phyloP scores from a whole-genome alignment of 2,329 filamentous ascomycete genomes.

The Colletotrichum sp. region DNA sequence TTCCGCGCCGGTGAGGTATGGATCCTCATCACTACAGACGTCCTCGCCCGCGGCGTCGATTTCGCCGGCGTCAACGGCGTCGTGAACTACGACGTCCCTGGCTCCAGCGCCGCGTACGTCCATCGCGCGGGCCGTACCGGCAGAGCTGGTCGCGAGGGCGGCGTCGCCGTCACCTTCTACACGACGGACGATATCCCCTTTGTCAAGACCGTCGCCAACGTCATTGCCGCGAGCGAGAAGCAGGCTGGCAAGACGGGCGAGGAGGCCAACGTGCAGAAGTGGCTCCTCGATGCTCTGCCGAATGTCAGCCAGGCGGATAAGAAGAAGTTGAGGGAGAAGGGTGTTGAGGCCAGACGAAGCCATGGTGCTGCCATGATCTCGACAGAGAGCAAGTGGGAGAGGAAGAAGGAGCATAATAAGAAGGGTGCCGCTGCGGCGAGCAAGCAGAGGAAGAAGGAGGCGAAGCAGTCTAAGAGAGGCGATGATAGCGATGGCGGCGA shows the following conservation, averaged over 20 bases:
- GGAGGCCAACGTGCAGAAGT: slow-evolving; percentile 73
- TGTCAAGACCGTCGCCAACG: slow-evolving; percentile 90
- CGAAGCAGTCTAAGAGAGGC: slow-evolving; percentile 25
- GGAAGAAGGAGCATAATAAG: slow-evolving; percentile 70
- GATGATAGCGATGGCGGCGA: slow-evolving; percentile 37
- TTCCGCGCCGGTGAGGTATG: slow-evolving; percentile 94
- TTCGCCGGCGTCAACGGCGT: slow-evolving; percentile 95
- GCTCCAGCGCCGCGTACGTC: slow-evolving; percentile 87
- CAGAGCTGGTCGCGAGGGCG: slow-evolving; percentile 84
- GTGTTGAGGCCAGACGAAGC: slow-evolving; percentile 73
- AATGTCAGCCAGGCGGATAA: slow-evolving; percentile 83
- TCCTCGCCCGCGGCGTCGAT: slow-evolving; percentile 90
- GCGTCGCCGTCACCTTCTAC: slow-evolving; percentile 91
- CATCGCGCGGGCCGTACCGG: slow-evolving; percentile 93
- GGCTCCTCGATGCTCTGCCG: slow-evolving; percentile 88
- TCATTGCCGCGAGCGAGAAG: slow-evolving; percentile 84
- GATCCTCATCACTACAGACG: slow-evolving; percentile 95
- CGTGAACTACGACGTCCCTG: slow-evolving; percentile 96
- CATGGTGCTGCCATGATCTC: slow-evolving; percentile 72
- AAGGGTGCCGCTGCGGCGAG: slow-evolving; percentile 67
- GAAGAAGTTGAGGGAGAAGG: slow-evolving; percentile 80
- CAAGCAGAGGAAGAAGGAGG: slow-evolving; percentile 55
- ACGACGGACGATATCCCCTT: slow-evolving; percentile 92
- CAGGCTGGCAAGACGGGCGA: slow-evolving; percentile 61
- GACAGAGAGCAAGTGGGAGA: slow-evolving; percentile 79